Percentiles rank a stretch among this genome's conserved stretches.
Conservation (phyloP, 345 rosid genomes). For the Camelina sativa region DNA sequence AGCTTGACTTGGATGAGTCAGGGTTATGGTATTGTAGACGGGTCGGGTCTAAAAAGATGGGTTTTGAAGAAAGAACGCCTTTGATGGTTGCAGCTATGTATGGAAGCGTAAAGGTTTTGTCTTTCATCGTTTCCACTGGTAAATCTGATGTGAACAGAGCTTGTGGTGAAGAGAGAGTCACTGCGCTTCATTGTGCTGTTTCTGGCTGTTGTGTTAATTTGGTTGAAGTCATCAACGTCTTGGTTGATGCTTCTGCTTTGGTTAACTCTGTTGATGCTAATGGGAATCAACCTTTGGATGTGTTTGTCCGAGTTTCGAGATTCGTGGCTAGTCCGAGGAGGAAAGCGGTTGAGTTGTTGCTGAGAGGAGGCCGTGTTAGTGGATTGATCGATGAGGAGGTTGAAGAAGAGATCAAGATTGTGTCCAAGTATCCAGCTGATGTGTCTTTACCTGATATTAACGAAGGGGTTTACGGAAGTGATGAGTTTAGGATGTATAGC, state of each 20-base stretch:
- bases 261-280: constrained; percentile 55
- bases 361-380: constrained; percentile 57
- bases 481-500: constrained; percentile 92
- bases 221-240: constrained; percentile 51
- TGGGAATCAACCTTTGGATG: constrained; percentile 74
- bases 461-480: constrained; percentile 77
- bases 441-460: constrained; percentile 83
- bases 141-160: constrained; percentile 68
- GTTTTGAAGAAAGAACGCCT: constrained; percentile 82
- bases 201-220: constrained; percentile 68
- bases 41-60: constrained; percentile 81
- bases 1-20: constrained; percentile 58
- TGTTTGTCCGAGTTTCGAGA: constrained; percentile 48
- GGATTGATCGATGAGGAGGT: constrained; percentile 35
- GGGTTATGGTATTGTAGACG: constrained; percentile 77
- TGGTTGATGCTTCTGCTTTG: constrained; percentile 77
- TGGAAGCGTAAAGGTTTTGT: constrained; percentile 67
- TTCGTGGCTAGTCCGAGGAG: constrained; percentile 39
- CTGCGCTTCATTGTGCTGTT: constrained; percentile 95
- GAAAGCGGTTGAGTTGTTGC: constrained; percentile 64
- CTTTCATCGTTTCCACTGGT: constrained; percentile 59
- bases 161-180: constrained; percentile 77
- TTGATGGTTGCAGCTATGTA: constrained; percentile 84
- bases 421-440: constrained; percentile 73
- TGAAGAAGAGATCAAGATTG: constrained; percentile 44